Base-by-base conservation (phyloP, 2,329 filamentous ascomycete genomes). In the Mariannaea sp. region DNA sequence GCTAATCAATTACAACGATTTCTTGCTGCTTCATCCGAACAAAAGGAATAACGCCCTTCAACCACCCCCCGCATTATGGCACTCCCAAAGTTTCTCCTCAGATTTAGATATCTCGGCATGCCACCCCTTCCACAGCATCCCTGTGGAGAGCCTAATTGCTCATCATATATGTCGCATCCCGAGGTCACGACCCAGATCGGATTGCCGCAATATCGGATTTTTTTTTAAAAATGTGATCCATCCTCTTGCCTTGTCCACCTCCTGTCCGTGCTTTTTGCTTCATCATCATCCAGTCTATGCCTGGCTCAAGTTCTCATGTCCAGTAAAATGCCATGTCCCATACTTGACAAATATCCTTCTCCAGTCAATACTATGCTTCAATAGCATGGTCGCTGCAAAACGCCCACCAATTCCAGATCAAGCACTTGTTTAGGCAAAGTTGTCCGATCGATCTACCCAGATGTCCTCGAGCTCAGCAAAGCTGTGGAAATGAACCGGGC, bases 381-480 rank as follows among this genome's bases (percentile, higher is more conserved):
- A 39, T 20, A 40, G 35, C 41, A 49, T 53, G 44, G 48, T 12
- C 30, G 29, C 47, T 53, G 49, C 49, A 33, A 27, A n/a, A 38
- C 42, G 13, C 45, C 26, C 30, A 5, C 24, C 39, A 13, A 17
- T 33, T 56, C 44, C 51, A 24, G n/a, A n/a, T n/a, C n/a, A n/a
- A n/a, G 24, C 14, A 17, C 22, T 24, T 26, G n/a, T 53, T 80
- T 82, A 97, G 65, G 91, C 93, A 77, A 99, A 96, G 71, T 92
- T 93, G 77, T 99, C 93, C 59, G 85, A 85, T 66, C 92, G 82
- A 73, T 99, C 94, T 40, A 97, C 92, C 85, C 92, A 96, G 35
- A 96, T 89, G 73, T 99, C 93, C 76, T 99, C 94, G 70, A 99
- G 75, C 78, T 99, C 93, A 1, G 92, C 91, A 75, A 99, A 99